phyloP scores from a whole-genome alignment of 139 green algal species.

The Chlamydomonas schloesseri region DNA sequence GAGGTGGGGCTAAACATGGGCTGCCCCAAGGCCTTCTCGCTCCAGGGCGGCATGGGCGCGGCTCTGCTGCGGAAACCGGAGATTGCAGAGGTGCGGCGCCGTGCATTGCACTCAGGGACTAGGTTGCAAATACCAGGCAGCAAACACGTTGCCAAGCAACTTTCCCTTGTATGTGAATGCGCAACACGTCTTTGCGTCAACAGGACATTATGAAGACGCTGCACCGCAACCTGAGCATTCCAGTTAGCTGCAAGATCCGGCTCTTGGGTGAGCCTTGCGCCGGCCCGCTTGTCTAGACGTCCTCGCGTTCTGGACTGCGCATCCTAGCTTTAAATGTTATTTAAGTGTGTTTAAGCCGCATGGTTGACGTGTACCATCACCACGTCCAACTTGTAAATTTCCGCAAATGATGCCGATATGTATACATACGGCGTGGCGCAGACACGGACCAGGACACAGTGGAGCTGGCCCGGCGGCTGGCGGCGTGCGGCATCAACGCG shows the following conservation, averaged over 20 bases:
- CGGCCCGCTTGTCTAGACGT: no score
- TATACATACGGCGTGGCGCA: no score
- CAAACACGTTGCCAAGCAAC: no score
- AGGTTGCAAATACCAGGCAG: no score
- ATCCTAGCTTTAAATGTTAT: no score
- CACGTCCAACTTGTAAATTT: no score
- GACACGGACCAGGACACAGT: constrained; percentile 4
- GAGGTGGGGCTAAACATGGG: constrained; percentile 29
- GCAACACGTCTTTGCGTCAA: no score
- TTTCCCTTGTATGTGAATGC: no score
- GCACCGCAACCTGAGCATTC: constrained; percentile 7
- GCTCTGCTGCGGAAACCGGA: constrained; percentile 34
- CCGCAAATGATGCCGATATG: no score
- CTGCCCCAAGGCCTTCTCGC: constrained; percentile 29
- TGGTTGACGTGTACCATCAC: no score
- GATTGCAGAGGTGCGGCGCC: background rate
- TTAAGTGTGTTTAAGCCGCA: no score
- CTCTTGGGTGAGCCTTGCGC: constrained; percentile 22
- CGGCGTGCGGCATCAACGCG: constrained; percentile 15
- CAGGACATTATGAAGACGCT: constrained; percentile 35
- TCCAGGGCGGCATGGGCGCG: constrained; percentile 31
- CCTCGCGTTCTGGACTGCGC: no score
- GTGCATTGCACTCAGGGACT: background rate
- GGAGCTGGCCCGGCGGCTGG: constrained; percentile 35
- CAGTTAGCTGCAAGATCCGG: constrained; percentile 35